Evolutionary conservation across 2,329 filamentous ascomycete species (phyloP).

Genomic region (Colletotrichum neosansevieriae): DNA sequence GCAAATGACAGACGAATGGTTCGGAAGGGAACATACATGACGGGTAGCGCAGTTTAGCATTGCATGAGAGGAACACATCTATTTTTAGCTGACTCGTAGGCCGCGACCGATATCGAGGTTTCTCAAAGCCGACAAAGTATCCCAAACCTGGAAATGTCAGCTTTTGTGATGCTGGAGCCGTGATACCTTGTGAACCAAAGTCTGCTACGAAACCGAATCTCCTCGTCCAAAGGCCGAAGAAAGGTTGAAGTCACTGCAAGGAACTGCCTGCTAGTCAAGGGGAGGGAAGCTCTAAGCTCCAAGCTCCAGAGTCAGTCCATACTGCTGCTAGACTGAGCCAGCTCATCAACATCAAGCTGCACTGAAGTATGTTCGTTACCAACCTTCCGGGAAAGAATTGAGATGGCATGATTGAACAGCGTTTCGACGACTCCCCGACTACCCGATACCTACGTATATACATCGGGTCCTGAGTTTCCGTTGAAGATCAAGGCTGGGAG

Average conservation of each 20-base stretch:
- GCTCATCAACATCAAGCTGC: no score
- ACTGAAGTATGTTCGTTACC: neutral
- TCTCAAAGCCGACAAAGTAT: neutral
- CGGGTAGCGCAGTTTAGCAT: no score
- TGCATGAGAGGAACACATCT: neutral
- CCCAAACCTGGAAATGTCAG: neutral
- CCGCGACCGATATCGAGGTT: neutral
- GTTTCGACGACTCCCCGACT: no score
- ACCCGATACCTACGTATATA: no score
- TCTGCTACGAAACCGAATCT: no score
- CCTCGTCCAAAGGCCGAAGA: neutral
- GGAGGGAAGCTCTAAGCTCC: slow-evolving; percentile 15
- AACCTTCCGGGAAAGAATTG: neutral
- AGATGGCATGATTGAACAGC: slow-evolving; percentile 1
- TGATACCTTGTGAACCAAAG: no score
- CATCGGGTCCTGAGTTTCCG: no score
- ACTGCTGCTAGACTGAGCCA: no score
- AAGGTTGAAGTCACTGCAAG: slow-evolving; percentile 12
- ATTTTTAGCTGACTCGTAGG: slow-evolving; percentile 12
- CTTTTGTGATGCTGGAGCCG: no score
- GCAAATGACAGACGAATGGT: no score
- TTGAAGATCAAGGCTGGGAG: neutral
- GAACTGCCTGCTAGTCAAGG: slow-evolving; percentile 7
- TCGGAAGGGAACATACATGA: no score
- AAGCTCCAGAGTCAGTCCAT: no score